These are phyloP conservation scores for Ophiostoma tasmaniense DNA, from an alignment of 2,329 filamentous ascomycete genomes.

Conservation along the genomic window DNA sequence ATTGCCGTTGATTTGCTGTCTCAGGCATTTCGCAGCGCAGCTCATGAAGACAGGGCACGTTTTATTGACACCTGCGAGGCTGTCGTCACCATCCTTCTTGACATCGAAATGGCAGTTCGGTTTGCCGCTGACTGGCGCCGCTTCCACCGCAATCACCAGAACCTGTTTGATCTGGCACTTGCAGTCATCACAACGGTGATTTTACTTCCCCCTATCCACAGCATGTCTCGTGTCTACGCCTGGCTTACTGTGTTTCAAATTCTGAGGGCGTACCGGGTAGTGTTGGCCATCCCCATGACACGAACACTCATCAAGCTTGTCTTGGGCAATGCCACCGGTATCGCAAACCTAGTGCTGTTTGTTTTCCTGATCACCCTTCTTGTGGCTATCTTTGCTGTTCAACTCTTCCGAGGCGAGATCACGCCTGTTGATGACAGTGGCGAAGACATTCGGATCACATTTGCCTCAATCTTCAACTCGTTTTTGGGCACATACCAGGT, in stretches of 20 bases:
- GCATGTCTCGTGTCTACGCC: conserved; percentile 63
- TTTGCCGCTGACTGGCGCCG: conserved; percentile 70
- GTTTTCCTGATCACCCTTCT: conserved; percentile 94
- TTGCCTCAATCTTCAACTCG: conserved; percentile 86
- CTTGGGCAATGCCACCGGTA: conserved; percentile 82
- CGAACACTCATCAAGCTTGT: conserved; percentile 79
- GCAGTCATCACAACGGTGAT: conserved; percentile 78
- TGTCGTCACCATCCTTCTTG: conserved; percentile 66
- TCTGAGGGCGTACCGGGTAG: conserved; percentile 80
- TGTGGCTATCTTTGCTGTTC: conserved; percentile 83
- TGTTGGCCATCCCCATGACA: conserved; percentile 81
- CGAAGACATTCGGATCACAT: conserved; percentile 61
- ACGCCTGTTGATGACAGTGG: conserved; percentile 54
- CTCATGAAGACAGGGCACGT: conserved; percentile 54
- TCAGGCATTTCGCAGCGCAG: conserved; percentile 67
- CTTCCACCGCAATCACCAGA: conserved; percentile 66
- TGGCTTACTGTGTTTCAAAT: conserved; percentile 95
- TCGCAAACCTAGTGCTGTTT: conserved; percentile 89
- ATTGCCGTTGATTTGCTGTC: conserved; percentile 74
- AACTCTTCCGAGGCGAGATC: conserved; percentile 85
- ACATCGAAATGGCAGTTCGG: conserved; percentile 74
- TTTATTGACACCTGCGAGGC: conserved; percentile 69
- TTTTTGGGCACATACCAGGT: conserved; percentile 98
- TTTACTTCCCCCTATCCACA: conserved; percentile 69
- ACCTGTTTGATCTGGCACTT: conserved; percentile 71